Percentiles rank a stretch among this genome's conserved stretches.
Evolutionary conservation across 2,329 filamentous ascomycete genomes (phyloP).

Genomic region (Fusarium goolgardi): DNA sequence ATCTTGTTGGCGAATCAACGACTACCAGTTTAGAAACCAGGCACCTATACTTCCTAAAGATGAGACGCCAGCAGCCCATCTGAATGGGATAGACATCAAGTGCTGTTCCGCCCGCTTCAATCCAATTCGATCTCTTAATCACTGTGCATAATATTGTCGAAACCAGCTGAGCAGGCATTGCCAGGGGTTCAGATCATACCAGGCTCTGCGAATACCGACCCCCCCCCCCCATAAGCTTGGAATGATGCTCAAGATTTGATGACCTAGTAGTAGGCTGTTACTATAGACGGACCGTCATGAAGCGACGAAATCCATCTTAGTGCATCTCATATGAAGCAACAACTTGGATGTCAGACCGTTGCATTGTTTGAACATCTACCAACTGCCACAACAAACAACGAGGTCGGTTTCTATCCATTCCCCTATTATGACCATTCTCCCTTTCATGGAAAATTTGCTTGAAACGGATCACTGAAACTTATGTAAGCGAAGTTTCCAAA

Average conservation of each 20-base stretch:
- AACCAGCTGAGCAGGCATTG: background rate
- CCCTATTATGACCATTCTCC: background rate
- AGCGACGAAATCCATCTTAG: background rate
- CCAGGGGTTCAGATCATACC: too few species aligned
- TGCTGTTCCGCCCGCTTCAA: background rate
- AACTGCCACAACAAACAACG: background rate
- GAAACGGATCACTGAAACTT: background rate
- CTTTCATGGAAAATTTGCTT: background rate
- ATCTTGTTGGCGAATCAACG: background rate
- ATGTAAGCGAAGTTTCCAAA: slow-evolving; percentile 1
- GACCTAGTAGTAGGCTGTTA: background rate
- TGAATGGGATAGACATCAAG: background rate
- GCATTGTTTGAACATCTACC: background rate
- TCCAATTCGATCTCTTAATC: background rate
- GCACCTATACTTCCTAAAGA: background rate
- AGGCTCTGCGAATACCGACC: background rate
- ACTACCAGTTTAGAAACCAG: background rate
- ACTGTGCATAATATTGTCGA: background rate
- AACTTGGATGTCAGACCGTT: background rate
- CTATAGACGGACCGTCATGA: background rate
- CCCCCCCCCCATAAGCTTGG: background rate
- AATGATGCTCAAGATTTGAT: background rate
- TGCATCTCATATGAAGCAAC: background rate
- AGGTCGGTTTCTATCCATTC: background rate
- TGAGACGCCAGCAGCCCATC: background rate